Percentiles rank a stretch among this genome's conserved stretches.
Conservation (phyloP, 768 basidiomycete species). For the Nevesoporus exiguus region DNA sequence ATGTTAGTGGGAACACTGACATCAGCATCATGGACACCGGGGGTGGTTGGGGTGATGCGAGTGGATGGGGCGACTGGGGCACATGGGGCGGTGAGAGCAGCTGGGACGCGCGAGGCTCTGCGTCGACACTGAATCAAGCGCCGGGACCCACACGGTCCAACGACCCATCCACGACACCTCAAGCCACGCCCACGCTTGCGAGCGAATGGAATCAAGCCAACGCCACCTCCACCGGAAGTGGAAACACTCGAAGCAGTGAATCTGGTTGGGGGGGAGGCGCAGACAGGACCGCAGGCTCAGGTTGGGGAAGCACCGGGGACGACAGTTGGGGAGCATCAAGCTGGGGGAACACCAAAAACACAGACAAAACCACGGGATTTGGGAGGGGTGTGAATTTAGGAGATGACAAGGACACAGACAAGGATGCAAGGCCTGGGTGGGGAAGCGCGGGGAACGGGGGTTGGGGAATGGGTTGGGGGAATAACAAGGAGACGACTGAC, state of each 20-base stretch:
- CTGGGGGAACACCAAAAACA: slow-evolving; percentile 2
- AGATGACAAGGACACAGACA: slow-evolving; percentile 1
- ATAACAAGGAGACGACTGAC: background rate
- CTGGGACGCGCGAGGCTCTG: slow-evolving; percentile 4
- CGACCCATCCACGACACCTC: background rate
- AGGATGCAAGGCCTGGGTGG: background rate
- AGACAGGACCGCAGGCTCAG: background rate
- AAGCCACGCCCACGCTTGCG: background rate
- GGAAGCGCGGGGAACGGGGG: background rate
- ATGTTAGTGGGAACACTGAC: background rate
- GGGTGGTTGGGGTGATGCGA: background rate
- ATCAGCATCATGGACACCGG: background rate
- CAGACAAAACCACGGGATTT: background rate
- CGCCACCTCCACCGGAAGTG: background rate
- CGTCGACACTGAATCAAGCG: slow-evolving; percentile 4
- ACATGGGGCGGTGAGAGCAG: slow-evolving; percentile 12
- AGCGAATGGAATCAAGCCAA: slow-evolving; percentile 1
- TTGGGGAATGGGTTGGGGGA: slow-evolving; percentile 9
- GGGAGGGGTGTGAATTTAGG: background rate
- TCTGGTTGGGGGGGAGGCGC: slow-evolving; percentile 4
- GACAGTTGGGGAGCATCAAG: background rate
- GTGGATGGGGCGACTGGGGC: background rate
- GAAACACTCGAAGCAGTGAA: background rate
- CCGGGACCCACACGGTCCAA: background rate
- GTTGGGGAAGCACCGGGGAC: slow-evolving; percentile 2